Evolutionary conservation across 352 stramenopile genomes (phyloP).

Genomic region (Pelagophyceae sp.): DNA sequence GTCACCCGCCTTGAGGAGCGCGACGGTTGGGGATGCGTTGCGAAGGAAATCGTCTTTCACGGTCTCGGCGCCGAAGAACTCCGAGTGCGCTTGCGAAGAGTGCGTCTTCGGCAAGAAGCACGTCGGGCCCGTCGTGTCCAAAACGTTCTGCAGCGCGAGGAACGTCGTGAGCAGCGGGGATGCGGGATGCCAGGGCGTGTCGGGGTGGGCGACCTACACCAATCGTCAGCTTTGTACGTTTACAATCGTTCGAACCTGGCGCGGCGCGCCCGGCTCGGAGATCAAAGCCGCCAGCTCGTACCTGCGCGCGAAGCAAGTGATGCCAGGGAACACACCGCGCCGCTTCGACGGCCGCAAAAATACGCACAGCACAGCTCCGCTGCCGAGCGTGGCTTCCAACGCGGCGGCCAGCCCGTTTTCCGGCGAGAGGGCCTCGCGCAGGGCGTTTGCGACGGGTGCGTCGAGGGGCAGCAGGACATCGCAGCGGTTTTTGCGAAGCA

Average conservation of each 20-base stretch:
- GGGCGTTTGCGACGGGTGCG: neutral
- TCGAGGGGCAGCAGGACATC: constrained; percentile 1
- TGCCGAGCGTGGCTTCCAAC: neutral
- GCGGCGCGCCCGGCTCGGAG: neutral
- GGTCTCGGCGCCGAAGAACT: neutral
- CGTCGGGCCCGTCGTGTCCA: neutral
- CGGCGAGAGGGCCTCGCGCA: neutral
- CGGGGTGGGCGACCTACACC: neutral
- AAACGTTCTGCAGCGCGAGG: neutral
- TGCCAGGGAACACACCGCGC: neutral
- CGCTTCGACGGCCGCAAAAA: neutral
- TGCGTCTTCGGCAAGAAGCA: neutral
- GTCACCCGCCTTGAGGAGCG: neutral
- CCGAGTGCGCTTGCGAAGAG: neutral
- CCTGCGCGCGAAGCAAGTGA: neutral
- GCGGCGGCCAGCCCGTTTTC: neutral
- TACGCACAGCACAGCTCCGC: neutral
- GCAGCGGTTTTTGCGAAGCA: neutral
- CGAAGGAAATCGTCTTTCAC: neutral
- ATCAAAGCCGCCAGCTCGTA: neutral
- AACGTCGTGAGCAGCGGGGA: neutral
- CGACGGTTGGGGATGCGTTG: neutral
- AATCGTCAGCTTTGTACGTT: no score
- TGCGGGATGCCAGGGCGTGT: neutral
- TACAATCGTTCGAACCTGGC: no score